These are phyloP conservation scores for Ganoderma lucidum DNA, from an alignment of 1,284 basidiomycete species.

Conservation along the genomic window DNA sequence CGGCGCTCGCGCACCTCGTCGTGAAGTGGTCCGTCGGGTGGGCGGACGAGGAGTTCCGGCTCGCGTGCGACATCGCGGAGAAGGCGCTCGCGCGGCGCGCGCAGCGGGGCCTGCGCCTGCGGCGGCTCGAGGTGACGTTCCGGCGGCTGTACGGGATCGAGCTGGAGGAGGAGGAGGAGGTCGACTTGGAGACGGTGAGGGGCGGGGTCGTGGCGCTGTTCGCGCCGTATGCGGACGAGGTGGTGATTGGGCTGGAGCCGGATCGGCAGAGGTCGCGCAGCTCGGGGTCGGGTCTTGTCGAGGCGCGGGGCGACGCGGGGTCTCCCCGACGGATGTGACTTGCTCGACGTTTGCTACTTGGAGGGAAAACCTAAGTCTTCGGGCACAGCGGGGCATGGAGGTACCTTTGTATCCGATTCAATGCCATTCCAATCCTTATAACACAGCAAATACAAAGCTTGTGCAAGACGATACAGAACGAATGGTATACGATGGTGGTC, in stretches of 20 bases:
- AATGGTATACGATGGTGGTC: neutral
- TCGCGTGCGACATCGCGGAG: conserved; percentile 12
- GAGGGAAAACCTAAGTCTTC: neutral
- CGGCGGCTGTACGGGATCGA: neutral
- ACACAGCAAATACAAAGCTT: conserved; percentile 9
- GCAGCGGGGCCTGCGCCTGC: conserved; percentile 2
- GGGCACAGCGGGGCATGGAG: too few relatives aligned
- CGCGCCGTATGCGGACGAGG: conserved; percentile 5
- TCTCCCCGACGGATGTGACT: too few relatives aligned
- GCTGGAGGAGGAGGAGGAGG: neutral
- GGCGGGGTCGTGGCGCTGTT: neutral
- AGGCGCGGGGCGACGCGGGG: too few relatives aligned
- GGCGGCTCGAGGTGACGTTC: conserved; percentile 2
- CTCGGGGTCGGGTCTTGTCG: neutral
- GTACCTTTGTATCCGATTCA: neutral
- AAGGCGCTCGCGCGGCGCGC: conserved; percentile 9
- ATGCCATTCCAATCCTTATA: neutral
- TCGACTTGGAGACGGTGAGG: conserved; percentile 6
- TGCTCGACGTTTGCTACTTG: neutral
- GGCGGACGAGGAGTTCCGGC: conserved; percentile 6
- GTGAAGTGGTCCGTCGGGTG: conserved; percentile 9
- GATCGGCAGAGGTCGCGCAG: neutral
- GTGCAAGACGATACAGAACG: conserved; percentile 2
- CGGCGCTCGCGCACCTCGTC: conserved; percentile 4
- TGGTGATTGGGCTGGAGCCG: neutral